Evolutionary conservation across 1,139 yeast species (phyloP), one percentile per base, ranked within the genome.

Genomic region (Spathaspora jeffriesii): DNA sequence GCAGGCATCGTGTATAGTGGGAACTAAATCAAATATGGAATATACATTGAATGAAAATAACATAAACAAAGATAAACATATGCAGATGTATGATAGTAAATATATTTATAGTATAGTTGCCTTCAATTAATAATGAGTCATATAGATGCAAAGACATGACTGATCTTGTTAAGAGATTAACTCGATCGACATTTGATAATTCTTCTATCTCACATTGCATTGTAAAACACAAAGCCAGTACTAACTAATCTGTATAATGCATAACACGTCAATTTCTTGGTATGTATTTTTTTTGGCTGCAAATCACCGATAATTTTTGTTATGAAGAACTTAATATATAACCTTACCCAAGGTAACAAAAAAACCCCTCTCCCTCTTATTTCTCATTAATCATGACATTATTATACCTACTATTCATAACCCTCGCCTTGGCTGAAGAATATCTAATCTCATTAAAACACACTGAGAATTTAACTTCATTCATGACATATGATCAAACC

Each of bases 401-500:
- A 13, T 21, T 32, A 32, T 5, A 15, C 6, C 37, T 32, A 32
- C 37, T 32, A 32, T 32, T 32, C 28, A 4, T 25, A 4, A 32
- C 8, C 20, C 4, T 15, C 17, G 21, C 21, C 17, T 13, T 5
- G 2, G 37, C 37, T 13, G 37, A 32, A 32, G 4, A 32, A 4
- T 66, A 62, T 42, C 58, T 68, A 36, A 63, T 68, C 2, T 58
- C 70, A 2, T 54, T 68, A 17, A 65, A 63, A 43, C 53, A 61
- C 2, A 52, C 62, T 5, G 70, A 61, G 43, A 51, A 73, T 0
- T 48, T 77, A 47, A 74, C 78, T 34, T 61, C 69, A 38, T 67
- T 82, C 53, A 63, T 73, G 59, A 56, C 60, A 5, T 65, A 63
- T 47, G 82, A 78, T 42, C 25, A 59, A 14, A 59, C 20, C 37